Conservation (phyloP, 371 early-diverging fungal species). For the Saksenaea oblongispora region DNA sequence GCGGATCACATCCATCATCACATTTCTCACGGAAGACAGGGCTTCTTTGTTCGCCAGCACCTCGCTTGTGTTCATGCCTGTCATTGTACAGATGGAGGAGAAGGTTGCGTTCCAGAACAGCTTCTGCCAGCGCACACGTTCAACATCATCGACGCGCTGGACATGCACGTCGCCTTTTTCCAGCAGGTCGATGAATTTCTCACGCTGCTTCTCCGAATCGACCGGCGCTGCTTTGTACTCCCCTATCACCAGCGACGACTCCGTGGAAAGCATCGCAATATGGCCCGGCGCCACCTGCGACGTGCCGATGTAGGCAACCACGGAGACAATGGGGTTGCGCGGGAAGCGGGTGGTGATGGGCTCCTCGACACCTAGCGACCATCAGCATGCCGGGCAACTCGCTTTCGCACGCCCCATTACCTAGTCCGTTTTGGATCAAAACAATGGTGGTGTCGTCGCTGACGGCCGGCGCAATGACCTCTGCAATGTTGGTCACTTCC, state of each 20-base stretch:
- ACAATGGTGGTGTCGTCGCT: conserved; percentile 65
- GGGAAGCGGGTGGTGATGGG: conserved; percentile 66
- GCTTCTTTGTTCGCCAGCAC: conserved; percentile 59
- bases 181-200: conserved; percentile 43
- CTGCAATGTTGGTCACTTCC: conserved; percentile 60
- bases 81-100: conserved; percentile 71
- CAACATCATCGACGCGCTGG: conserved; percentile 59
- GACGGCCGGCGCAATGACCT: conserved; percentile 67
- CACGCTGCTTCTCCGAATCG: conserved; percentile 22
- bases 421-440: conserved; percentile 87
- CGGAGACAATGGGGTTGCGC: conserved; percentile 67
- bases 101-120: conserved; percentile 84
- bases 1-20: conserved; percentile 68
- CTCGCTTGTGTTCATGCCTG: conserved; percentile 65
- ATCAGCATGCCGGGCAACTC: too few relatives aligned
- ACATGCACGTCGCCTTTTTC: conserved; percentile 55
- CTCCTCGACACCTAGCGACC: conserved; percentile 58
- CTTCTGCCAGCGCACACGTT: conserved; percentile 80
- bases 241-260: conserved; percentile 35
- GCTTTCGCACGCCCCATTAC: conserved; percentile 12
- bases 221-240: conserved; percentile 29
- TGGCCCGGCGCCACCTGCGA: conserved; percentile 65
- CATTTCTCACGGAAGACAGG: conserved; percentile 39
- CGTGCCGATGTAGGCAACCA: conserved; percentile 75
- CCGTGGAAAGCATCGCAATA: conserved; percentile 49